phyloP scores from a whole-genome alignment of 768 basidiomycete genomes.

The Boletellus sp. region DNA sequence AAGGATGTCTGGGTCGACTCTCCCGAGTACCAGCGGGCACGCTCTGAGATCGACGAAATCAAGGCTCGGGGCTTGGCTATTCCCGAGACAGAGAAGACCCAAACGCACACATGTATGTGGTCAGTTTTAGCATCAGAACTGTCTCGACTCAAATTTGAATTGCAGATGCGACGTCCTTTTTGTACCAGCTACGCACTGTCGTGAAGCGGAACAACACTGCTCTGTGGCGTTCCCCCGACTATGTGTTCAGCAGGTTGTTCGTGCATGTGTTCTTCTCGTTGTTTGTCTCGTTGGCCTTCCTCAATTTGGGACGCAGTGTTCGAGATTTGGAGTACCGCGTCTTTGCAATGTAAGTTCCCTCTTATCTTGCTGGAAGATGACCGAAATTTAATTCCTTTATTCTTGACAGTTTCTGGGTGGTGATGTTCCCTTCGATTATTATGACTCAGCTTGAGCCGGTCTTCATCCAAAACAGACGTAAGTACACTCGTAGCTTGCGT shows the following conservation, averaged over 20 bases:
- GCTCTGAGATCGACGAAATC: conserved; percentile 44
- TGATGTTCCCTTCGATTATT: conserved; percentile 67
- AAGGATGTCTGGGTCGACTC: conserved; percentile 80
- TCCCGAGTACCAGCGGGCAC: conserved; percentile 46
- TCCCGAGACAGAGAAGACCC: conserved; percentile 37
- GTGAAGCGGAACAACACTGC: conserved; percentile 62
- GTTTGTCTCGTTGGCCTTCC: conserved; percentile 73
- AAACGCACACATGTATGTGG: conserved; percentile 47
- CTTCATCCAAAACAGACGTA: conserved; percentile 69
- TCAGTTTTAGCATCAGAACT: not conserved
- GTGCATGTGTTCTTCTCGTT: conserved; percentile 68
- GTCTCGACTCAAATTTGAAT: not conserved
- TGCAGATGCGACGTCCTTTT: conserved; percentile 70
- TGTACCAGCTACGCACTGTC: conserved; percentile 70
- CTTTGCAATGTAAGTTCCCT: conserved; percentile 61
- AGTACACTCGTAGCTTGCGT: conserved; percentile 26
- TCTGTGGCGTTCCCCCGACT: conserved; percentile 82
- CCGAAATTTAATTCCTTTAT: not conserved
- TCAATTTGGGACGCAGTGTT: conserved; percentile 62
- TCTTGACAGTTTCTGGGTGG: conserved; percentile 55
- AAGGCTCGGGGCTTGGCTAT: conserved; percentile 45
- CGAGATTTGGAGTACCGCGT: conserved; percentile 76
- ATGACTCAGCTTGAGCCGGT: conserved; percentile 71
- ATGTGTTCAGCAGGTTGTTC: conserved; percentile 80
- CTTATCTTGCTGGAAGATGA: not conserved